Percentiles rank a stretch among this genome's conserved stretches.
phyloP scores from a whole-genome alignment of 257 asterid genomes.

The Solanum chmielewskii region DNA sequence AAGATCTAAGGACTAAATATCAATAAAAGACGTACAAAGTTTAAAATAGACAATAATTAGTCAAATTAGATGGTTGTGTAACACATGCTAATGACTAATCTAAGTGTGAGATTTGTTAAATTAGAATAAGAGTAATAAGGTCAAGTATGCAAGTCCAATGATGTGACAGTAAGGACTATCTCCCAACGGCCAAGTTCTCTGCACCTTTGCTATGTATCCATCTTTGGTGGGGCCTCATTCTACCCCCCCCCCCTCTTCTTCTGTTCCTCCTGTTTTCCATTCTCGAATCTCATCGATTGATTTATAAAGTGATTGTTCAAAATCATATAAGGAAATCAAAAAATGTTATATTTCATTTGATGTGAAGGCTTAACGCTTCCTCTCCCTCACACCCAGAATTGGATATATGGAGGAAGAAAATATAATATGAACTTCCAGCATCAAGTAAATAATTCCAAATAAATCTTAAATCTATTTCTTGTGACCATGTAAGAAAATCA shows the following conservation, averaged over 20 bases:
- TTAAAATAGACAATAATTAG: not conserved
- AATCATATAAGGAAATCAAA: not conserved
- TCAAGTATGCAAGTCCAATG: slow-evolving; percentile 7
- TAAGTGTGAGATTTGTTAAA: not conserved
- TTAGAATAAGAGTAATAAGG: not conserved
- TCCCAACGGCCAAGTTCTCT: slow-evolving; percentile 1
- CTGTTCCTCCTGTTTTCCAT: not conserved
- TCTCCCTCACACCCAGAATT: not conserved
- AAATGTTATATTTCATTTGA: not conserved
- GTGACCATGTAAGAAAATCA: not conserved
- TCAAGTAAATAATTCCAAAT: not conserved
- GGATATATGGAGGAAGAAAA: not conserved
- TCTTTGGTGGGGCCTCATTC: not conserved
- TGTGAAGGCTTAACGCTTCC: not conserved
- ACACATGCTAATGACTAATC: not conserved
- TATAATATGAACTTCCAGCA: not conserved
- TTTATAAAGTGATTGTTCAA: not conserved
- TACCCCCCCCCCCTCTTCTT: not conserved
- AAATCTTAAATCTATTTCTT: not conserved
- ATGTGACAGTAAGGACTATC: slow-evolving; percentile 1
- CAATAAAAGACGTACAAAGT: no score
- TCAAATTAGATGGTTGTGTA: not conserved
- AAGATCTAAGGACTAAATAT: no score
- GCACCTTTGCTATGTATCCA: not conserved
- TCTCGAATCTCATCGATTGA: not conserved